phyloP scores from a whole-genome alignment of 2,329 filamentous ascomycete genomes.

The Calonectria pseudoturangicola region DNA sequence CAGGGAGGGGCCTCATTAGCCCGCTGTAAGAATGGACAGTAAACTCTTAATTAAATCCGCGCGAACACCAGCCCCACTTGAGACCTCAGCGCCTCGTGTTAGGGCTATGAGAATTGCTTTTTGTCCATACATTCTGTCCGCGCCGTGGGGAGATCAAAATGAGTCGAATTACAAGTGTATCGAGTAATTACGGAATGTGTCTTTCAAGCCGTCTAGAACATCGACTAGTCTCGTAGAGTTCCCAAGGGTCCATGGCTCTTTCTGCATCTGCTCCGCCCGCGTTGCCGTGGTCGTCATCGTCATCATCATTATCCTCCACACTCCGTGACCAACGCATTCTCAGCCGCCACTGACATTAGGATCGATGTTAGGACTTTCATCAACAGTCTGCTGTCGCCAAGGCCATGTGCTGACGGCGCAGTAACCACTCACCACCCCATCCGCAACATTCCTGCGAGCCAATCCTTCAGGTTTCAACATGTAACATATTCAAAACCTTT shows the following conservation, averaged over 20 bases:
- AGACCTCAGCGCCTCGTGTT: conserved; percentile 12
- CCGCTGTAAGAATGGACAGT: conserved; percentile 5
- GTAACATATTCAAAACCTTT: neutral
- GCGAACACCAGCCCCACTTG: conserved; percentile 28
- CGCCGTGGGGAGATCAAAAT: conserved; percentile 23
- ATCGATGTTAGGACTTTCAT: neutral
- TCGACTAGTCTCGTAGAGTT: neutral
- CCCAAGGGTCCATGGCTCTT: conserved; percentile 6
- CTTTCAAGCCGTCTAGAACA: conserved; percentile 6
- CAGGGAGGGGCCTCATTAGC: conserved; percentile 24
- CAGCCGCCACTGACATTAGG: neutral
- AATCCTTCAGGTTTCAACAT: conserved; percentile 11
- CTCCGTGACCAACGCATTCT: neutral
- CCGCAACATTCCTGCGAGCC: neutral
- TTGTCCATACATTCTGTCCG: conserved; percentile 12
- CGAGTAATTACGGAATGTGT: conserved; percentile 19
- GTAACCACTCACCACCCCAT: neutral
- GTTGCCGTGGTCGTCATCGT: neutral
- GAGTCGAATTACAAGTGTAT: conserved; percentile 23
- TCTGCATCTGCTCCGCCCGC: neutral
- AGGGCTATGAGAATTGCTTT: conserved; percentile 20
- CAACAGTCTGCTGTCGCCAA: neutral
- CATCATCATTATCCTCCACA: neutral
- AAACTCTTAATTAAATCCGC: conserved; percentile 31
- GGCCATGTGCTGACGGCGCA: neutral